Evolutionary conservation across 164 flowering plant genomes (phyloP).

Genomic region (Nymphaea colorata): DNA sequence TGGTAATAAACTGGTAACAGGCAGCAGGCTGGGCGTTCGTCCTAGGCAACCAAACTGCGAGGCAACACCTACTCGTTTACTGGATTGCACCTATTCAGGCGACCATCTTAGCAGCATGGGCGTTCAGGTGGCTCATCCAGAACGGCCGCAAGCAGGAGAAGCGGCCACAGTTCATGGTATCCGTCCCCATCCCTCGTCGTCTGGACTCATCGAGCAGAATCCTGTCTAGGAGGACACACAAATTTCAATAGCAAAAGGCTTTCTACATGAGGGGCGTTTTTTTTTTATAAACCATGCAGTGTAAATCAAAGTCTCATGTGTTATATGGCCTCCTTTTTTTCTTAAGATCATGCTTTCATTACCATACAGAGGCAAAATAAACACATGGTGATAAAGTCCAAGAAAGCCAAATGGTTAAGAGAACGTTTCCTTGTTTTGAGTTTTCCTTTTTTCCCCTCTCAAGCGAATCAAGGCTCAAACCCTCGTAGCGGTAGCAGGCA

Average conservation of each 20-base stretch:
- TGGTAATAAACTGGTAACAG: constrained; percentile 7
- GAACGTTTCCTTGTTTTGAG: no score
- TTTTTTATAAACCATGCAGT: neutral
- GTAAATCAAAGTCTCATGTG: no score
- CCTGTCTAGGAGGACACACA: neutral
- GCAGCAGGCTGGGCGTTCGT: constrained; percentile 58
- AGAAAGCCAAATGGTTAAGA: neutral
- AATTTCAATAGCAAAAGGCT: neutral
- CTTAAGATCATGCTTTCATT: no score
- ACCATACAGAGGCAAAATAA: no score
- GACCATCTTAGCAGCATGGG: constrained; percentile 65
- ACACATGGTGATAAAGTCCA: neutral
- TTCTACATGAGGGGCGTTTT: neutral
- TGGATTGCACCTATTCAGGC: constrained; percentile 93
- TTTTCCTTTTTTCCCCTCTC: neutral
- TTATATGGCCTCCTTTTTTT: no score
- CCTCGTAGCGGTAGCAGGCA: no score
- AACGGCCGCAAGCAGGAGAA: constrained; percentile 17
- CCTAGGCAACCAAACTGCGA: constrained; percentile 69
- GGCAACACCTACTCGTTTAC: constrained; percentile 77
- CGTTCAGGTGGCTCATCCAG: constrained; percentile 33
- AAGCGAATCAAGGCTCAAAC: neutral
- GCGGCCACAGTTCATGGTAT: neutral
- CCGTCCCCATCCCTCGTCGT: neutral
- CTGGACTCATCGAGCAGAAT: neutral